Evolutionary conservation across 2,329 filamentous ascomycete genomes (phyloP).

Genomic region (Microdochium nivale): DNA sequence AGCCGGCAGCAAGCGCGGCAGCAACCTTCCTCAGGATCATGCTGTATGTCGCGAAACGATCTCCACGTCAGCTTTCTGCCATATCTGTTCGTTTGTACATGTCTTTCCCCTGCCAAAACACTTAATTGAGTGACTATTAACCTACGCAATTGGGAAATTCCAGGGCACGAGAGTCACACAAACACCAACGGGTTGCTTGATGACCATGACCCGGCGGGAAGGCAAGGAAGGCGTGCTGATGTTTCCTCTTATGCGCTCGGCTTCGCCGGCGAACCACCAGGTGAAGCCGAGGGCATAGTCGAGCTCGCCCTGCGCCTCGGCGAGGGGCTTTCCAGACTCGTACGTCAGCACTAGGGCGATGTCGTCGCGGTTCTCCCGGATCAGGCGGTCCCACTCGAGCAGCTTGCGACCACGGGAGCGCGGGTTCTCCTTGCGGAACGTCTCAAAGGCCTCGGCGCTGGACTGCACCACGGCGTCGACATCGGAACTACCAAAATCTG

Average conservation of each 20-base stretch:
- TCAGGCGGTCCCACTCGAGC: neutral
- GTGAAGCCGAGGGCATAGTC: constrained; percentile 52
- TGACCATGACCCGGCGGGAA: constrained; percentile 52
- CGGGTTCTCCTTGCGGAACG: neutral
- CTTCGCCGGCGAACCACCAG: constrained; percentile 56
- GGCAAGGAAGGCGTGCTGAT: constrained; percentile 51
- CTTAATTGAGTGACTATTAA: too few species aligned
- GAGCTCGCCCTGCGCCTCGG: constrained; percentile 50
- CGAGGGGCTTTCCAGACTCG: constrained; percentile 61
- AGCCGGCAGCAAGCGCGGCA: constrained; percentile 35
- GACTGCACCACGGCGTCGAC: too few species aligned
- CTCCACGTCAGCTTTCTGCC: too few species aligned
- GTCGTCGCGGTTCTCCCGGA: neutral
- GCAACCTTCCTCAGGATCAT: constrained; percentile 39
- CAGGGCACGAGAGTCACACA: constrained; percentile 55
- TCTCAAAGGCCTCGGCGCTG: neutral
- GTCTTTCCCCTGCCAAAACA: too few species aligned
- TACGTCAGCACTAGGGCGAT: constrained; percentile 51
- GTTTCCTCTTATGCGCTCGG: constrained; percentile 47
- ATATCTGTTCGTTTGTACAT: too few species aligned
- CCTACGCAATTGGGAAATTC: constrained; percentile 49
- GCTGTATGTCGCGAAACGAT: neutral
- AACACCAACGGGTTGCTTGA: constrained; percentile 58
- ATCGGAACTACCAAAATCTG: too few species aligned
- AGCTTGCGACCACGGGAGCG: neutral